Evolutionary conservation across 1,284 basidiomycete genomes (phyloP), one percentile per base, ranked within the genome.

Genomic region (Austroboletus niveus): DNA sequence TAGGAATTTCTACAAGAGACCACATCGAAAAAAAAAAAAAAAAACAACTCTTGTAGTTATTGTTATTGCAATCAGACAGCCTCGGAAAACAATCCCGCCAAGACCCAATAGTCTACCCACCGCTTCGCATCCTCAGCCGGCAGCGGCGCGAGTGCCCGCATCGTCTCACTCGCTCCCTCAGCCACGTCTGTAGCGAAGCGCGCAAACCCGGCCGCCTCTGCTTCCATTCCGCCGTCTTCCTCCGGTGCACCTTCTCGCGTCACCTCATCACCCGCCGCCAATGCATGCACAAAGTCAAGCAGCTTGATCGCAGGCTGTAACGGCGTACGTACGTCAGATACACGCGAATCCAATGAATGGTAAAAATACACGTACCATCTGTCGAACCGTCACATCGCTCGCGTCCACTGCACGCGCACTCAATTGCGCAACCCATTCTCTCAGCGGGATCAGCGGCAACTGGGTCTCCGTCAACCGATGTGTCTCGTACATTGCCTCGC

Each of bases 371-470:
- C 38, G 17, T 8, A 39, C 20, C 12, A 39, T 17, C 5, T 12
- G 38, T 12, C 20, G 20, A 7, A 39, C 3, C 8, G 20, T 22
- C 20, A 3, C 20, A 3, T 39, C 38, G 20, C 12, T 12, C 17
- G 39, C 22, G 4, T 14, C 24, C 11, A 10, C 22, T 2, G 39
- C 39, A 10, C 4, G 12, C 39, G 15, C 24, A 4, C 12, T 10
- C 24, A 41, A 12, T 12, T 22, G 20, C 14, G 24, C 41, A 15
- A 42, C 14, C 41, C 41, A 42, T 5, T 42, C 35, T 14, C 35
- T 15, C 14, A 60, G 64, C 6, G 60, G 57, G 14, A 70, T 45
- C n/a, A 68, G 34, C 6, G 53, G 56, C 15, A 69, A 43, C 1
- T 17, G 38, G 14, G 52, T 41, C 8, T 42, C 8, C 14, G 53